phyloP scores from a whole-genome alignment of 139 green algal species.

The Micromonas commoda region DNA sequence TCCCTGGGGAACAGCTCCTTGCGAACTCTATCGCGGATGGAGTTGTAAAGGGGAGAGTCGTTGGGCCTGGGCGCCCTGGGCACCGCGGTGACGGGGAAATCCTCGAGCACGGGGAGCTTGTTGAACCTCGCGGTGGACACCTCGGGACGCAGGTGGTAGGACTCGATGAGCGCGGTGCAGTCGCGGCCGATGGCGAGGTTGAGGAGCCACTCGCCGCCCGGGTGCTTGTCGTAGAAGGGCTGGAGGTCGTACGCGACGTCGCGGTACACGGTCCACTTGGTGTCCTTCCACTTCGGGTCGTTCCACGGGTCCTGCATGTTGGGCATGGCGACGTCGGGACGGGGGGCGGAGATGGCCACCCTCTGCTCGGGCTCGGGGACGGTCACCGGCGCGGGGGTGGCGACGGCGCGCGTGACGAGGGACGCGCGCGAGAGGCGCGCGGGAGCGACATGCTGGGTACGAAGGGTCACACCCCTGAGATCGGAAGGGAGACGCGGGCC shows the following conservation, averaged over 20 bases:
- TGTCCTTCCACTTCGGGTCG: slow-evolving; percentile 52
- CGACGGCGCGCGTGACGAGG: neutral
- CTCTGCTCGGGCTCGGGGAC: neutral
- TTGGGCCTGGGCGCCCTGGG: slow-evolving; percentile 67
- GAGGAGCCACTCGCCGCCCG: slow-evolving; percentile 59
- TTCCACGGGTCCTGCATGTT: slow-evolving; percentile 49
- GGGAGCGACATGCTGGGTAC: too few species aligned
- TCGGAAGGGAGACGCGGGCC: too few species aligned
- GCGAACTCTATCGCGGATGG: slow-evolving; percentile 62
- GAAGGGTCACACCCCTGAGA: too few species aligned
- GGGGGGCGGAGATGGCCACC: neutral
- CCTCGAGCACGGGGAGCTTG: slow-evolving; percentile 59
- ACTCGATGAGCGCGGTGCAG: slow-evolving; percentile 76
- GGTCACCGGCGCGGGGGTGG: neutral
- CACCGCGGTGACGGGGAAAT: slow-evolving; percentile 68
- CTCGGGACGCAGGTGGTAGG: slow-evolving; percentile 69
- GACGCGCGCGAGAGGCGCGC: neutral
- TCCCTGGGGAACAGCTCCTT: slow-evolving; percentile 61
- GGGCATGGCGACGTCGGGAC: slow-evolving; percentile 7
- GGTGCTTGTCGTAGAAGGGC: slow-evolving; percentile 53
- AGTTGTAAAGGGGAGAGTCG: slow-evolving; percentile 59
- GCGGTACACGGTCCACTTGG: slow-evolving; percentile 64
- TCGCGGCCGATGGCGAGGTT: slow-evolving; percentile 69
- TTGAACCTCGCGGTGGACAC: slow-evolving; percentile 51
- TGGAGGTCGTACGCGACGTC: slow-evolving; percentile 53